Percentiles rank a stretch among this genome's conserved stretches.
Conservation (phyloP, 2,329 filamentous ascomycete genomes). For the Coccinonectria pachysandricola region DNA sequence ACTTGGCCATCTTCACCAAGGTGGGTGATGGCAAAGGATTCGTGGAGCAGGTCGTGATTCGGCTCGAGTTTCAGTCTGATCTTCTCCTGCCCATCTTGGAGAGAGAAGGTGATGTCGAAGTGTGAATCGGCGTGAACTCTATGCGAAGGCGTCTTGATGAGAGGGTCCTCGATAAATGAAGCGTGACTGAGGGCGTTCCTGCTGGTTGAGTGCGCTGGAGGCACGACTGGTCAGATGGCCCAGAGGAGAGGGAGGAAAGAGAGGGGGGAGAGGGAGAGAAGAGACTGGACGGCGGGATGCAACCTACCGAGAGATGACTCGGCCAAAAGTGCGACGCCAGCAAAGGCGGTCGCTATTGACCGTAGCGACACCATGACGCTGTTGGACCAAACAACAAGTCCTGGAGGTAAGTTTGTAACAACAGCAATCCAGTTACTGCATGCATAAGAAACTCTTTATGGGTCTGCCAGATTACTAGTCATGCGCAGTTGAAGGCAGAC, state of each 20-base stretch:
- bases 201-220: conserved; percentile 56
- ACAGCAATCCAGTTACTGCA: no score
- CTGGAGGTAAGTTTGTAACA: no score
- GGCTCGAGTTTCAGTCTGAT: conserved; percentile 77
- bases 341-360: conserved; percentile 21
- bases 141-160: conserved; percentile 68
- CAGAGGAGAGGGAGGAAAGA: background rate
- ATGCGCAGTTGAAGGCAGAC: background rate
- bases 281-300: background rate
- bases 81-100: conserved; percentile 56
- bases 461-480: background rate
- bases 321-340: conserved; percentile 21
- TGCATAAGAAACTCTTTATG: conserved; percentile 2
- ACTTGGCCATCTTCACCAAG: conserved; percentile 63
- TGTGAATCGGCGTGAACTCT: conserved; percentile 69
- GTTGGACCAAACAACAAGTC: conserved; percentile 5
- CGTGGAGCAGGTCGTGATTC: conserved; percentile 78
- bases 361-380: conserved; percentile 24
- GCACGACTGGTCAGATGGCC: conserved; percentile 15
- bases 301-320: conserved; percentile 23
- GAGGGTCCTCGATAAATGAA: conserved; percentile 60
- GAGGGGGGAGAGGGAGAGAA: background rate
- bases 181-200: conserved; percentile 71
- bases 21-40: conserved; percentile 64
- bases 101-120: conserved; percentile 76